phyloP scores from a whole-genome alignment of 192 early-diverging fungal species.

The Coemansia erecta region DNA sequence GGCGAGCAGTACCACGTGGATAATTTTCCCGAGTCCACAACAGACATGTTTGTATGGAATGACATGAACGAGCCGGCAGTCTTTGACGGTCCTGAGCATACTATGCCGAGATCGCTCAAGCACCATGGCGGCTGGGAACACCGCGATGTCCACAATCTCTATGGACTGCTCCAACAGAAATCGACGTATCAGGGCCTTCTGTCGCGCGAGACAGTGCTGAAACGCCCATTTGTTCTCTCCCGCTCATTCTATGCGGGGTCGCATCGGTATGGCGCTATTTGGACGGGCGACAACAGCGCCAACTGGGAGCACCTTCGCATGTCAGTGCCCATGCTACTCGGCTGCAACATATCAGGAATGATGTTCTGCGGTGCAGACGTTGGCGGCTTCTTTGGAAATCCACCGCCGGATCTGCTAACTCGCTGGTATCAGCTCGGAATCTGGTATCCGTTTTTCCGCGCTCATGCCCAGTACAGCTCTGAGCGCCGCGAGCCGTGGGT shows the following conservation, averaged over 20 bases:
- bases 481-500: conserved; percentile 91
- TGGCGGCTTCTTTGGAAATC: conserved; percentile 93
- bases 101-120: conserved; percentile 89
- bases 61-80: conserved; percentile 99
- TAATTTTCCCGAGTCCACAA: conserved; percentile 80
- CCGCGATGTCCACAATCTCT: conserved; percentile 93
- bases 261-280: conserved; percentile 93
- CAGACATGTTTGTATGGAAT: conserved; percentile 93
- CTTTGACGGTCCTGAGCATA: conserved; percentile 96
- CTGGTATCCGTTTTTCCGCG: conserved; percentile 91
- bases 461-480: conserved; percentile 88
- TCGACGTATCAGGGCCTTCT: conserved; percentile 81
- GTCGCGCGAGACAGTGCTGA: conserved; percentile 54
- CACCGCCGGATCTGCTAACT: conserved; percentile 72
- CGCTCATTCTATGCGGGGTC: conserved; percentile 96
- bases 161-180: conserved; percentile 82
- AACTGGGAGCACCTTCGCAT: conserved; percentile 82
- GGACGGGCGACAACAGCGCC: conserved; percentile 97
- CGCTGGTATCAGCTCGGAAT: conserved; percentile 90
- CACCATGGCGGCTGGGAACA: conserved; percentile 89
- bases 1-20: conserved; percentile 70
- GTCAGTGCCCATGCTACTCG: conserved; percentile 81
- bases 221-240: conserved; percentile 91
- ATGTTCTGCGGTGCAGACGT: conserved; percentile 86
- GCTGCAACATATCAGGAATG: conserved; percentile 72